Conservation (phyloP, 371 early-diverging fungal species). For the Nematocida displodere region DNA sequence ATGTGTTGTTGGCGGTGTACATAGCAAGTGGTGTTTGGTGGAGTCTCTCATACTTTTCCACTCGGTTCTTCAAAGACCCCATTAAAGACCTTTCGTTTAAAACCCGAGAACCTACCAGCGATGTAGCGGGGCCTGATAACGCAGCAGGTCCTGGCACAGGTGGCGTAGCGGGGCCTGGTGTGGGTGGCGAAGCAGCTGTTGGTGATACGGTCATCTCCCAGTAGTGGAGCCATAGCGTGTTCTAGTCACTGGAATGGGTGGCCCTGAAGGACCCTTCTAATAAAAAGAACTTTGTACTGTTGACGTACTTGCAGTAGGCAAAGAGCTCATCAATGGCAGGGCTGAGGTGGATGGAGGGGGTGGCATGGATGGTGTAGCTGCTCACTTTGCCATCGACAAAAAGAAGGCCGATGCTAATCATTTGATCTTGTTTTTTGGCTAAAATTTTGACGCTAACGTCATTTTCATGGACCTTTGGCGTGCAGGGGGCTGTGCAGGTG, state of each 20-base stretch:
- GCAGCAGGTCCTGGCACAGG: no score
- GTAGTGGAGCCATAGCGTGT: no score
- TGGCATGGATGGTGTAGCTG: slow-evolving; percentile 5
- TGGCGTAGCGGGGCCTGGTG: no score
- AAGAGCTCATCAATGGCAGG: slow-evolving; percentile 8
- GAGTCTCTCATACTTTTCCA: slow-evolving; percentile 29
- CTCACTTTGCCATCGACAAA: slow-evolving; percentile 26
- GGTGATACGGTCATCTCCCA: no score
- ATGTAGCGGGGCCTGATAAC: slow-evolving; percentile 1
- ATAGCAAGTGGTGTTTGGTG: slow-evolving; percentile 47
- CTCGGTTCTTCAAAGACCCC: slow-evolving; percentile 36
- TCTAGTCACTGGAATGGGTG: no score
- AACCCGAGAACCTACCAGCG: background rate
- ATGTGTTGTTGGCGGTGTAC: slow-evolving; percentile 47
- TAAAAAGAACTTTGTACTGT: slow-evolving; percentile 42
- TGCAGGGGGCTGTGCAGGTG: background rate
- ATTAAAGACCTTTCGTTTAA: slow-evolving; percentile 19
- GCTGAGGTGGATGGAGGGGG: background rate
- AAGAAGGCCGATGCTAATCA: slow-evolving; percentile 9
- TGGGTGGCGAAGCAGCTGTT: no score
- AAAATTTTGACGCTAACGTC: slow-evolving; percentile 32
- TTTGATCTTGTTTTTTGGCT: slow-evolving; percentile 3
- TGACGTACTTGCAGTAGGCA: slow-evolving; percentile 36
- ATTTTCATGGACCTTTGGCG: slow-evolving; percentile 9
- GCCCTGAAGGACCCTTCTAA: no score